Conservation (phyloP, 805 yeast genomes). For the Candida maris region DNA sequence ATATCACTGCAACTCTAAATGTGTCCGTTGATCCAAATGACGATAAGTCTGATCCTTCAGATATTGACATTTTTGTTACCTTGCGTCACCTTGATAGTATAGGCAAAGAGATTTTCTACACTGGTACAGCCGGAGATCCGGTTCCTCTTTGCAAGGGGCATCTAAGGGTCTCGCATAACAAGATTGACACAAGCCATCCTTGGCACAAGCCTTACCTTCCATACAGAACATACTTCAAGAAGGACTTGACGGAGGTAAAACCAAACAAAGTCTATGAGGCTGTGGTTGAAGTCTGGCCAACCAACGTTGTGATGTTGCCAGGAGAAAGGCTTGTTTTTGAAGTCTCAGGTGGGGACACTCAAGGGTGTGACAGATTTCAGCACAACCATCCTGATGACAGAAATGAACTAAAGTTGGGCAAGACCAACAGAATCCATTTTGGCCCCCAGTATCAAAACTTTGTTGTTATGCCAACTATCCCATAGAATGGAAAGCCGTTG, state of each 20-base stretch:
- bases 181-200: slow-evolving; percentile 5
- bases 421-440: slow-evolving; percentile 7
- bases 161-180: slow-evolving; percentile 8
- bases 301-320: slow-evolving; percentile 6
- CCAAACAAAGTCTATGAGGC: slow-evolving; percentile 8
- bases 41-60: slow-evolving; percentile 5
- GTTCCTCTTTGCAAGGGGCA: slow-evolving; percentile 10
- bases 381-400: slow-evolving; percentile 11
- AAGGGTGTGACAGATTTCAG: slow-evolving; percentile 7
- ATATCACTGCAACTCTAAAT: slow-evolving; percentile 8
- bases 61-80: slow-evolving; percentile 10
- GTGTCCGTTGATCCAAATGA: slow-evolving; percentile 7
- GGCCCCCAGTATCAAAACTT: slow-evolving; percentile 7
- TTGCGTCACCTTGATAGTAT: slow-evolving; percentile 6
- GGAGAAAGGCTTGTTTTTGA: slow-evolving; percentile 10
- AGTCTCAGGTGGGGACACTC: slow-evolving; percentile 10
- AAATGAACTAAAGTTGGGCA: slow-evolving; percentile 7
- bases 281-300: slow-evolving; percentile 12
- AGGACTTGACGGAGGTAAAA: slow-evolving; percentile 4
- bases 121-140: slow-evolving; percentile 12
- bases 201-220: slow-evolving; percentile 6
- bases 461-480: slow-evolving; percentile 7
- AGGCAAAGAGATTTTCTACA: slow-evolving; percentile 7
- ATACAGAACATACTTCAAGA: slow-evolving; percentile 6
- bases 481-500: background rate